Conservation (phyloP, 1,139 yeast genomes). For the Protomyces arabidopsidicola region DNA sequence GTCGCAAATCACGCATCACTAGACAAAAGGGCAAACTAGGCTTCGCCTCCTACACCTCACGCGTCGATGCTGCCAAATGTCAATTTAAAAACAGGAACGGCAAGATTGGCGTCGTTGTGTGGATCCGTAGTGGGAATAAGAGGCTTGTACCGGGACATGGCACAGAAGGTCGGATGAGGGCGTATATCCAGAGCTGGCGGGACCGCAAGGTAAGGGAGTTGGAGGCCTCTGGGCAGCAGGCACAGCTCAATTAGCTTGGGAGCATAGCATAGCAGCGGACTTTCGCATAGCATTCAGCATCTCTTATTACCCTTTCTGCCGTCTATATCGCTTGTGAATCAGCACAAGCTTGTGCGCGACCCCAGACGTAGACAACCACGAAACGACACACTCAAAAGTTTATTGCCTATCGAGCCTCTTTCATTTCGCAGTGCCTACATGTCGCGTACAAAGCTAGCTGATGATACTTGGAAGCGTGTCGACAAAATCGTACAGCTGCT, state of each 20-base stretch:
- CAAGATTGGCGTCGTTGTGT: slow-evolving; percentile 23
- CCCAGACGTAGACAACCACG: no score
- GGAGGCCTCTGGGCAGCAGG: not conserved
- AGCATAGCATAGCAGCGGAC: no score
- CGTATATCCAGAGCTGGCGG: slow-evolving; percentile 20
- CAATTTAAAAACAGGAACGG: slow-evolving; percentile 26
- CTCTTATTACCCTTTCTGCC: no score
- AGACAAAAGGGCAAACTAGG: slow-evolving; percentile 25
- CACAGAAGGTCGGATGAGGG: slow-evolving; percentile 16
- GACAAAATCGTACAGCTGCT: slow-evolving; percentile 61
- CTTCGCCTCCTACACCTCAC: slow-evolving; percentile 16
- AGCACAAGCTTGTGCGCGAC: no score
- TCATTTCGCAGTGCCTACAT: not conserved
- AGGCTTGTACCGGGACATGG: slow-evolving; percentile 19
- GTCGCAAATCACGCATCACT: slow-evolving; percentile 18
- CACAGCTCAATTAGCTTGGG: not conserved
- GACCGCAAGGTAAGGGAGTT: slow-evolving; percentile 9
- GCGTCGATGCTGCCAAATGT: slow-evolving; percentile 24
- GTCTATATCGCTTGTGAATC: no score
- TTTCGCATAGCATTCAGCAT: no score
- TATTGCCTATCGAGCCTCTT: no score
- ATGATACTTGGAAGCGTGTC: slow-evolving; percentile 87
- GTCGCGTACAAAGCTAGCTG: slow-evolving; percentile 49
- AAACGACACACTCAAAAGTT: no score
- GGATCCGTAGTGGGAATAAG: slow-evolving; percentile 21